Percentiles rank a stretch among this genome's conserved stretches.
phyloP scores from a whole-genome alignment of 1,139 yeast species.

The Suhomyces bokatorum region DNA sequence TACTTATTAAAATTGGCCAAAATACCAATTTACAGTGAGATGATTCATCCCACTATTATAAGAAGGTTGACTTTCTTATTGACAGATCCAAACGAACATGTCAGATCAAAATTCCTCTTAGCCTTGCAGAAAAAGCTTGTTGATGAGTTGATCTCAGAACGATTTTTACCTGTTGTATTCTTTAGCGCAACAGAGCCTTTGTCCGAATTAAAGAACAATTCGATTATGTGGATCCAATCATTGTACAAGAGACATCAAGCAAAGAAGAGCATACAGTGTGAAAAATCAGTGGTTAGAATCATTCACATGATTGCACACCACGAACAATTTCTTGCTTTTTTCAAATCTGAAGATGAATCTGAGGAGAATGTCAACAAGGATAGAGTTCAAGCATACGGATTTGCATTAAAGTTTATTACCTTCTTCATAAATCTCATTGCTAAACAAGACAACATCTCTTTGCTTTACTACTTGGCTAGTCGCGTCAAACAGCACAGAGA shows the following conservation, averaged over 20 bases:
- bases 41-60: conserved; percentile 54
- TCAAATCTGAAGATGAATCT: conserved; percentile 20
- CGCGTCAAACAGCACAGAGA: conserved; percentile 81
- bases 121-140: conserved; percentile 56
- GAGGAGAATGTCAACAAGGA: conserved; percentile 16
- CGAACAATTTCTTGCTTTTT: conserved; percentile 57
- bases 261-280: conserved; percentile 51
- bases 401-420: conserved; percentile 58
- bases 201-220: conserved; percentile 45
- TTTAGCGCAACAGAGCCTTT: conserved; percentile 79
- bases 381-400: conserved; percentile 44
- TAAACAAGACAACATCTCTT: conserved; percentile 65
- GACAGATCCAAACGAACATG: conserved; percentile 64
- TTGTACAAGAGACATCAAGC: conserved; percentile 47
- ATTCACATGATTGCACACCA: conserved; percentile 76
- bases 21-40: conserved; percentile 49
- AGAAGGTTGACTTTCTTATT: conserved; percentile 58
- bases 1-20: conserved; percentile 66
- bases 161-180: conserved; percentile 66
- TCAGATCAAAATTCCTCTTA: conserved; percentile 54
- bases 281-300: conserved; percentile 65
- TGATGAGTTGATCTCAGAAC: conserved; percentile 56
- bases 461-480: conserved; percentile 74
- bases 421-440: conserved; percentile 65
- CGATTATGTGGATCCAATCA: conserved; percentile 74